phyloP scores from a whole-genome alignment of 2,329 filamentous ascomycete species.

The Ophiostoma pallidulum region DNA sequence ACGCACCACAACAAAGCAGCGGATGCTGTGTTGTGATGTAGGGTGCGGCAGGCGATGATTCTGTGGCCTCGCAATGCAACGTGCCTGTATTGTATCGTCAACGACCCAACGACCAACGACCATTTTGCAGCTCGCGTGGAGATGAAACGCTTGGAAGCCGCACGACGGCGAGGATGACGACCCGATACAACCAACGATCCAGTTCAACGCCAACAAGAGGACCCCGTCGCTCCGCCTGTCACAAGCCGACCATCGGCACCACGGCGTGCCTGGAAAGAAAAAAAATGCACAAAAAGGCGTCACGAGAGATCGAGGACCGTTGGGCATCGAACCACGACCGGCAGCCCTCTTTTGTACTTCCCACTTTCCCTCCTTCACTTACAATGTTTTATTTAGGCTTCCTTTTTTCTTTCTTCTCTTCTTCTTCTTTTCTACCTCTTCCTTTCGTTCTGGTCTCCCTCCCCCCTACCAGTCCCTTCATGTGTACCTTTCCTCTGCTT shows the following conservation, averaged over 20 bases:
- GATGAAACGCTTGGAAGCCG: neutral
- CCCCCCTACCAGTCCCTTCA: too few species aligned
- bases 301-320: neutral
- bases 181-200: constrained; percentile 1
- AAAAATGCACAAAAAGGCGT: too few species aligned
- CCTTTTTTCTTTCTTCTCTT: neutral
- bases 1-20: constrained; percentile 85
- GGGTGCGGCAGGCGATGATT: neutral
- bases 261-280: too few species aligned
- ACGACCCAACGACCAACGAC: neutral
- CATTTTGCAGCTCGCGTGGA: neutral
- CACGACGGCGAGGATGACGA: constrained; percentile 6
- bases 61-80: too few species aligned
- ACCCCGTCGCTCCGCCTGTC: constrained; percentile 1
- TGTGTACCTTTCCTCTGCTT: neutral
- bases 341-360: constrained; percentile 14
- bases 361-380: constrained; percentile 6
- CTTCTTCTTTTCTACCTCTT: neutral
- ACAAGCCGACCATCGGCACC: too few species aligned
- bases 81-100: too few species aligned
- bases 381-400: neutral
- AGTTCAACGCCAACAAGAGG: constrained; percentile 1
- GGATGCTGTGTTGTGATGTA: constrained; percentile 97
- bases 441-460: neutral
- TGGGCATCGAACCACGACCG: neutral